Evolutionary conservation across 352 stramenopile genomes (phyloP), one percentile per base, ranked within the genome.

Genomic region (Pythium phragmitis): DNA sequence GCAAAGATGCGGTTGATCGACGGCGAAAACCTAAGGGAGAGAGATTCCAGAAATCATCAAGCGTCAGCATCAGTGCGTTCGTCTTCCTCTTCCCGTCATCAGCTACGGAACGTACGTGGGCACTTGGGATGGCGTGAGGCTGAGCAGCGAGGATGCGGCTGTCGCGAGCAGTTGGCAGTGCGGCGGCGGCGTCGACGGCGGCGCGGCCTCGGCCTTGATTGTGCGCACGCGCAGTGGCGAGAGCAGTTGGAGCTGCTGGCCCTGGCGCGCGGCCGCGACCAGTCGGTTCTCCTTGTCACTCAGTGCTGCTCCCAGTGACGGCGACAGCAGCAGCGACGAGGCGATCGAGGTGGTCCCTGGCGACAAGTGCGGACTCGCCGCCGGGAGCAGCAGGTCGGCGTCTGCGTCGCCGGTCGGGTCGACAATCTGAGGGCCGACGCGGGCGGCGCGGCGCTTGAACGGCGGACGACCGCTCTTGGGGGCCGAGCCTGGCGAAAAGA

Each of bases 101-200:
- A 19, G 19, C 9, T 34, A 34, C 5, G 26, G 28, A 34, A 70
- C 54, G 23, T 50, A 69, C 55, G 50, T 19, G 7, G 64, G 64
- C n/a, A 70, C 17, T 46, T 70, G 68, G 2, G 63, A 69, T 41
- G 68, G 68, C 34, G 68, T 74, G 58, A 74, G 60, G 23, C 63
- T 74, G 3, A 74, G 68, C 42, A 74, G 63, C 58, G 68, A 74
- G 54, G 68, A 74, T 48, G 68, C 68, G 33, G 68, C 68, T 11
- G 68, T 74, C 37, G 57, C 68, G 36, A 71, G 42, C 21, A 74
- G 50, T 37, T 74, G 56, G 48, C 53, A 66, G 26, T 47, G 56
- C 23, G 61, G 61, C 43, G 67, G 55, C 16, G 67, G 55, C 16
- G 56, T 63, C 41, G 56, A 60, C 16, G 60, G 58, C 23, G 56